Evolutionary conservation across 2,329 filamentous ascomycete genomes (phyloP).

Genomic region (Monilinia vaccinii-corymbosi): DNA sequence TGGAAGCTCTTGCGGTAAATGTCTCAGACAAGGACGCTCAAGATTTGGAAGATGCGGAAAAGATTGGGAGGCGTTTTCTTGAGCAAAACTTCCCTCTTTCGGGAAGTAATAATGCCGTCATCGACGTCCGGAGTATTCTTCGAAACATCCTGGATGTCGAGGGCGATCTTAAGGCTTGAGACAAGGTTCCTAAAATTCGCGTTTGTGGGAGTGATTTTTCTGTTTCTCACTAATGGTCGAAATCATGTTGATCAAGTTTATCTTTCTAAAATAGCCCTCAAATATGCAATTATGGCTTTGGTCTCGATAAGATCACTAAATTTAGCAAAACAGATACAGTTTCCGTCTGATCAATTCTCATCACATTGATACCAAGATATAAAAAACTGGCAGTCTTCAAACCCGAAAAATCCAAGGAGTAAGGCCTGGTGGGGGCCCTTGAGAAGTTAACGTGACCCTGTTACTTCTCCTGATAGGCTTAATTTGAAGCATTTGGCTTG

Average conservation of each 20-base stretch:
- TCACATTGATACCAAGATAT: neutral
- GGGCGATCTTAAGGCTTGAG: constrained; percentile 3
- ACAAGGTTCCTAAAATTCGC: constrained; percentile 14
- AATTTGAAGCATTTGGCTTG: neutral
- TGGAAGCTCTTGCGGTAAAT: constrained; percentile 54
- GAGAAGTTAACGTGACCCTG: neutral
- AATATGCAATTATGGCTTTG: neutral
- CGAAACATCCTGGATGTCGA: constrained; percentile 19
- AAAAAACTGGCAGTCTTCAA: neutral
- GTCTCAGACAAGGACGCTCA: constrained; percentile 54
- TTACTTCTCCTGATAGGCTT: neutral
- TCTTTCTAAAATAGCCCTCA: neutral
- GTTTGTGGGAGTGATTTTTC: neutral
- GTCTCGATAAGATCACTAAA: neutral
- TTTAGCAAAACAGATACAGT: neutral
- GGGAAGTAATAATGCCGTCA: constrained; percentile 12
- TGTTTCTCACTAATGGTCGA: constrained; percentile 1
- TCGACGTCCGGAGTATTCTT: constrained; percentile 25
- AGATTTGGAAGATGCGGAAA: constrained; percentile 60
- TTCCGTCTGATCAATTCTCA: neutral
- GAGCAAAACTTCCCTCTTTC: constrained; percentile 27
- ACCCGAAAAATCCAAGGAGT: neutral
- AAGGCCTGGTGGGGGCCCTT: neutral
- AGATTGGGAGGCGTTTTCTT: constrained; percentile 49
- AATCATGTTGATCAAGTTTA: constrained; percentile 1